Percentiles rank a stretch among this genome's conserved stretches.
Conservation (phyloP, 768 basidiomycete species). For the Cystoderma amianthinum region DNA sequence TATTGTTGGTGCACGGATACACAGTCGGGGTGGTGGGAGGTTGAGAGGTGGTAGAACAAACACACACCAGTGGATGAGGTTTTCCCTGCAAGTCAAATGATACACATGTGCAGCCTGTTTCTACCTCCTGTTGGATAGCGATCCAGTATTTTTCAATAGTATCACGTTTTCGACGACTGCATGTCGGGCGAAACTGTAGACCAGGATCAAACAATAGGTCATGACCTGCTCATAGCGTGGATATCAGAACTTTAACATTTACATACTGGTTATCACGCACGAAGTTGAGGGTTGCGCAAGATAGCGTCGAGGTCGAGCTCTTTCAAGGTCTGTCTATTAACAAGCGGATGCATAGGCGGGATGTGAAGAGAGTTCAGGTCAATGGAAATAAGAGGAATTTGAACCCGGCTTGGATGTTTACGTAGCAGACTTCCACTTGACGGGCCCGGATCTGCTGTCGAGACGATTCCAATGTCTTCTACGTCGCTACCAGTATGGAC, state of each 20-base stretch:
- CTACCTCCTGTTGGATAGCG: constrained; percentile 72
- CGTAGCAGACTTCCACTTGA: constrained; percentile 37
- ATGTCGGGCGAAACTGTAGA: constrained; percentile 74
- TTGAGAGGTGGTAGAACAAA: constrained; percentile 37
- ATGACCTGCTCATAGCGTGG: constrained; percentile 47
- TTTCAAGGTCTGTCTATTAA: constrained; percentile 77
- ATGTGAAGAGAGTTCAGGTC: constrained; percentile 47
- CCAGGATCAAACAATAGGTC: constrained; percentile 86
- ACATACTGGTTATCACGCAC: constrained; percentile 40
- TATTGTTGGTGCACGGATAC: constrained; percentile 31
- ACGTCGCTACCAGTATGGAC: constrained; percentile 30
- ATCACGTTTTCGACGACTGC: constrained; percentile 66
- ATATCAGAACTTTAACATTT: constrained; percentile 9
- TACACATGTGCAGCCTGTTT: constrained; percentile 78
- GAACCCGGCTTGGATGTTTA: constrained; percentile 7
- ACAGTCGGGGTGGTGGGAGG: constrained; percentile 33
- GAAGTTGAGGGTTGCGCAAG: constrained; percentile 84
- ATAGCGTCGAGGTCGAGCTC: constrained; percentile 84
- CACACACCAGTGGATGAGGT: constrained; percentile 49
- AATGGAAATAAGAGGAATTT: constrained; percentile 27
- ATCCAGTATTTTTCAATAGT: constrained; percentile 81
- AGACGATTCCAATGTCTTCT: constrained; percentile 39
- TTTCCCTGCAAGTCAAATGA: constrained; percentile 60
- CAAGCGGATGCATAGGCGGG: constrained; percentile 65
- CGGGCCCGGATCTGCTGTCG: constrained; percentile 33